Conservation (phyloP, 495 filamentous ascomycete genomes). For the Hapsidospora chrysogenum region DNA sequence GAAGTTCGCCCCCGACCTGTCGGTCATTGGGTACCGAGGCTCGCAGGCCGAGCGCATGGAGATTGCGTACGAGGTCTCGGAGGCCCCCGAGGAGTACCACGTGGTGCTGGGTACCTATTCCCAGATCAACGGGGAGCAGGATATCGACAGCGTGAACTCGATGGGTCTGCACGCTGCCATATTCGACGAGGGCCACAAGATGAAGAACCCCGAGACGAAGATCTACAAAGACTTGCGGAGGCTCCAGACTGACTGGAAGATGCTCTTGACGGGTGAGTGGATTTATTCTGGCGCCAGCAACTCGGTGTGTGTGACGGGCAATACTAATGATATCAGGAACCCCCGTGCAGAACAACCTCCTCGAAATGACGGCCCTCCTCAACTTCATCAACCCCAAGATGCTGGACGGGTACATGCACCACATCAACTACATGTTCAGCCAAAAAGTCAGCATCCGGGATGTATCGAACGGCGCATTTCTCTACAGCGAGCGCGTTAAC, state of each 20-base stretch:
- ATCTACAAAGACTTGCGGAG: conserved; percentile 66
- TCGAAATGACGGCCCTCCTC: conserved; percentile 74
- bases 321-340: no score
- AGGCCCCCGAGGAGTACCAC: conserved; percentile 48
- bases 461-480: conserved; percentile 51
- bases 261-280: conserved; percentile 50
- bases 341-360: conserved; percentile 88
- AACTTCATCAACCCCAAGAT: conserved; percentile 80
- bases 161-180: conserved; percentile 47
- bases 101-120: conserved; percentile 83
- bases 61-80: conserved; percentile 48
- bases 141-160: conserved; percentile 18
- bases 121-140: conserved; percentile 21
- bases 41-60: conserved; percentile 41
- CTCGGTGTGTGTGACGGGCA: no score
- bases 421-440: conserved; percentile 69
- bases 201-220: conserved; percentile 73
- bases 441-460: conserved; percentile 76
- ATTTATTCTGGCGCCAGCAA: no score
- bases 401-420: conserved; percentile 56
- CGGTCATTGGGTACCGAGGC: conserved; percentile 71
- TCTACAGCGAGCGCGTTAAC: conserved; percentile 71
- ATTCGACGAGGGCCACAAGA: conserved; percentile 82
- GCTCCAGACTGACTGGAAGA: conserved; percentile 58
- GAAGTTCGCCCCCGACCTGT: conserved; percentile 63